Evolutionary conservation across 192 early-diverging fungal genomes (phyloP).

Genomic region (Umbelopsis vinacea): DNA sequence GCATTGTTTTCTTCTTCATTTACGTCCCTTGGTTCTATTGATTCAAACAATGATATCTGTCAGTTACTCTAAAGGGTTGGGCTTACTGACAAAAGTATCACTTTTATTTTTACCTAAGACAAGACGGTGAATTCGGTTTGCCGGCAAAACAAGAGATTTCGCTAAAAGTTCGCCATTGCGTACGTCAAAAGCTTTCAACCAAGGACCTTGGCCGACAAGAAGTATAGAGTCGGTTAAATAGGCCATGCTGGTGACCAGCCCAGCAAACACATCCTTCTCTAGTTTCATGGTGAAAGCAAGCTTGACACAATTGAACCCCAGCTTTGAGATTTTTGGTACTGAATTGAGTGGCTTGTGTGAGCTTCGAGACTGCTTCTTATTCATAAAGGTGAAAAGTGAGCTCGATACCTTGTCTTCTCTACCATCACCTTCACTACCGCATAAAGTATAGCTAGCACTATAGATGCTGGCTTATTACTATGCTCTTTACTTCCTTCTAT

Average conservation of each 20-base stretch:
- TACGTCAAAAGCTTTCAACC: slow-evolving; percentile 53
- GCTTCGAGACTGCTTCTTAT: background rate
- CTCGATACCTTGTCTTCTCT: too few species aligned
- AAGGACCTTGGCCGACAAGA: slow-evolving; percentile 60
- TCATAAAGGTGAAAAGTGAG: too few species aligned
- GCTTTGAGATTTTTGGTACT: background rate
- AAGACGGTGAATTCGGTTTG: slow-evolving; percentile 56
- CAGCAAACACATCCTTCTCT: slow-evolving; percentile 42
- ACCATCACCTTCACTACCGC: too few species aligned
- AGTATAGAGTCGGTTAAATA: slow-evolving; percentile 54
- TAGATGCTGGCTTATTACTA: background rate
- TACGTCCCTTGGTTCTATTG: background rate
- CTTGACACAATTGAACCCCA: background rate
- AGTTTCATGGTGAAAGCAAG: slow-evolving; percentile 15
- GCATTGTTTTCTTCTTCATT: background rate
- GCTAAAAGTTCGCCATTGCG: slow-evolving; percentile 43
- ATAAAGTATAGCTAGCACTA: background rate
- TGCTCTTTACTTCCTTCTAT: background rate
- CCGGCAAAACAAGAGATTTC: slow-evolving; percentile 41
- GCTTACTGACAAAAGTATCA: background rate
- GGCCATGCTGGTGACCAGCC: slow-evolving; percentile 50
- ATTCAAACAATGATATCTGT: background rate
- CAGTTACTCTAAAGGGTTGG: background rate
- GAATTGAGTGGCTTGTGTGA: background rate
- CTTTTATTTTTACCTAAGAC: slow-evolving; percentile 44